phyloP scores from a whole-genome alignment of 257 asterid species.

The Solanum acaule region DNA sequence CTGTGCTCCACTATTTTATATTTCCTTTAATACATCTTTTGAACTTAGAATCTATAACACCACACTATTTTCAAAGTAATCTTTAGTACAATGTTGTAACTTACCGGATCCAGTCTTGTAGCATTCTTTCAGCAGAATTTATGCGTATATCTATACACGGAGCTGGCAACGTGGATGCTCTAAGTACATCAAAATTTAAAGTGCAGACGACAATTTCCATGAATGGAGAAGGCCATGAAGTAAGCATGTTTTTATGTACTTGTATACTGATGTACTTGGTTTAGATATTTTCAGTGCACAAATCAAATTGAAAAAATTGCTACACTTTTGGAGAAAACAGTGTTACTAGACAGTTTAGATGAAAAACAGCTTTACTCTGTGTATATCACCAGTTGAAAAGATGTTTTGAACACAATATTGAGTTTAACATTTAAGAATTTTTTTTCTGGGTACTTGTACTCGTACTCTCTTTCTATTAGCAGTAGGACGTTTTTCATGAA shows the following conservation, averaged over 20 bases:
- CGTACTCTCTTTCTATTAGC: neutral
- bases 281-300: neutral
- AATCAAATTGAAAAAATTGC: neutral
- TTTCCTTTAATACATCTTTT: neutral
- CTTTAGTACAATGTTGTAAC: conserved; percentile 25
- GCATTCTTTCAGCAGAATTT: conserved; percentile 99
- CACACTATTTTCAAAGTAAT: neutral
- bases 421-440: neutral
- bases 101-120: conserved; percentile 78
- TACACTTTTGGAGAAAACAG: neutral
- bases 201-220: conserved; percentile 21
- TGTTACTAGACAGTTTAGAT: neutral
- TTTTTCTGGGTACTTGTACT: neutral
- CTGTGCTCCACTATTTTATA: neutral
- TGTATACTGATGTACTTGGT: neutral
- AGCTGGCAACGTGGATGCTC: conserved; percentile 40
- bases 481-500: neutral
- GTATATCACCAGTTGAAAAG: neutral
- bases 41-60: neutral
- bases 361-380: neutral
- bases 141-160: conserved; percentile 68
- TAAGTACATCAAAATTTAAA: conserved; percentile 23
- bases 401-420: neutral
- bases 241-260: conserved; percentile 22
- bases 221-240: conserved; percentile 56